Evolutionary conservation across 192 early-diverging fungal species (phyloP), one percentile per base, ranked within the genome.

Genomic region (Allomyces arbusculus): DNA sequence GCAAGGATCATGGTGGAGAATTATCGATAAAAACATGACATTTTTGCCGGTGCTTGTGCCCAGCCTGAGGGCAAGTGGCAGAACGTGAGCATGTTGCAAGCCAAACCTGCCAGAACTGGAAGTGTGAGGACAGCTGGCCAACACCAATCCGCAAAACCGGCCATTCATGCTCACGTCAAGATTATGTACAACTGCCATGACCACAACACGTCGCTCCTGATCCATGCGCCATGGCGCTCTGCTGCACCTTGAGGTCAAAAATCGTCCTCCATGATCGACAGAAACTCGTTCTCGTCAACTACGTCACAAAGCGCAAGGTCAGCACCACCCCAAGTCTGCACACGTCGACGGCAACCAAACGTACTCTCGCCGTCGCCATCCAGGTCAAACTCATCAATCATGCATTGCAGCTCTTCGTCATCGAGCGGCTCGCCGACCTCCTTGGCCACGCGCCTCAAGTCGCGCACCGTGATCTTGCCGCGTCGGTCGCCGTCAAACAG

Each of bases 381-480:
- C 74, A 88, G 66, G 69, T 91, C 89, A 82, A 91, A 91, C 78
- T 91, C 89, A 33, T 91, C 88, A 68, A 91, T 87, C 89, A 91
- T 91, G 6, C 87, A 86, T 69, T 88, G 82, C 64, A 91, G 72
- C 71, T 91, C 89, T 10, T 90, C 87, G 28, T 91, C 88, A 44
- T 84, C 80, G 65, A 90, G 72, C 65, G 75, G 84, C 72, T 91
- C 89, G 25, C 88, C 89, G 65, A 91, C 80, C 69, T 91, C 89
- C 63, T 85, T 83, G 0, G 88, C 88, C 65, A 90, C 81, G 22
- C 88, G 76, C 24, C 83, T 74, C 61, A 91, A 68, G 69, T 85
- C 87, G 12, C 76, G 33, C 28, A 84, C 74, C 7, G 83, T 80
- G 62, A 91, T 91, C 45, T 80, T 74, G 19, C 86, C 85, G 16